Conservation (phyloP, 75 land plant species). For the Selaginella tamariscina region DNA sequence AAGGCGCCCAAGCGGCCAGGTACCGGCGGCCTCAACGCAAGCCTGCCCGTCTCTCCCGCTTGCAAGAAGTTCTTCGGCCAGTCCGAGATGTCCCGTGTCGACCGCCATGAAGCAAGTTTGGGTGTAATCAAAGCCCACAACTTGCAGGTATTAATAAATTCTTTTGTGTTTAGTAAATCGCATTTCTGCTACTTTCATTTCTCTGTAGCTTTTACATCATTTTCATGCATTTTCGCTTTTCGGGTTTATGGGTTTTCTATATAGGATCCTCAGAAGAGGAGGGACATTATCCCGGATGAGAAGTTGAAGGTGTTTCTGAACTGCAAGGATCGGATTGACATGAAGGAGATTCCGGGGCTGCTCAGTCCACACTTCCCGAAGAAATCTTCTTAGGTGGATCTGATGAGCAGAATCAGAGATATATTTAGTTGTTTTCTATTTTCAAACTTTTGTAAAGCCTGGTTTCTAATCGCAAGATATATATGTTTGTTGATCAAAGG, state of each 20-base stretch:
- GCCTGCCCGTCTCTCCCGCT: constrained; percentile 40
- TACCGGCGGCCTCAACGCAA: constrained; percentile 42
- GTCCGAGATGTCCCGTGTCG: constrained; percentile 49
- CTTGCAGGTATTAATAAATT: constrained; percentile 56
- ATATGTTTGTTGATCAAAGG: too few relatives aligned
- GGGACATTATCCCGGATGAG: constrained; percentile 31
- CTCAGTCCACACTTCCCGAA: constrained; percentile 29
- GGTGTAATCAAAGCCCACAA: constrained; percentile 60
- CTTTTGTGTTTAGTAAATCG: too few relatives aligned
- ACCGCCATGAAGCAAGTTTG: constrained; percentile 65
- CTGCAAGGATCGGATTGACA: constrained; percentile 33
- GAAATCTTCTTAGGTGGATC: neutral
- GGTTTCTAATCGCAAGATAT: too few relatives aligned
- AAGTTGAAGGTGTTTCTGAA: constrained; percentile 32
- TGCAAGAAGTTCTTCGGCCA: constrained; percentile 49
- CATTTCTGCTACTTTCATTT: too few relatives aligned
- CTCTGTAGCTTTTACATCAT: too few relatives aligned
- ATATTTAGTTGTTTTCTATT: too few relatives aligned
- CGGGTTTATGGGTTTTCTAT: neutral
- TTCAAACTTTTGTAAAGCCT: too few relatives aligned
- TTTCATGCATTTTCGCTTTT: neutral
- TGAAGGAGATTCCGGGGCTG: constrained; percentile 30
- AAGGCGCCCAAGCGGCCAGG: constrained; percentile 16
- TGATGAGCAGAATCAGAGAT: too few relatives aligned
- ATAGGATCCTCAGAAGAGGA: constrained; percentile 30